Conservation (phyloP, 495 filamentous ascomycete genomes). For the Xylaria longipes region DNA sequence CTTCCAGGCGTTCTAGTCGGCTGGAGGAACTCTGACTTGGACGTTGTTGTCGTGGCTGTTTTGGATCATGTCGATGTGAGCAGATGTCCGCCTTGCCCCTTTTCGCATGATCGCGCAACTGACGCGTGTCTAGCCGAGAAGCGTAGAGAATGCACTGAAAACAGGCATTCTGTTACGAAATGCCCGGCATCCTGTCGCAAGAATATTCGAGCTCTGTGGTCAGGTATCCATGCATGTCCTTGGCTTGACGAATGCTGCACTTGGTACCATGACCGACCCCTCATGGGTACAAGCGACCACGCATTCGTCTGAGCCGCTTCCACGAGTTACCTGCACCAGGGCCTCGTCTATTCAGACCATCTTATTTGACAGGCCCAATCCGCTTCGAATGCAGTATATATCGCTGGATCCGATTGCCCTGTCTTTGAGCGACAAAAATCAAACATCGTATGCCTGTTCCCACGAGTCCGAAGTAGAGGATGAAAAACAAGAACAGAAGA, state of each 20-base stretch:
- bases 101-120: slow-evolving; percentile 19
- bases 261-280: slow-evolving; percentile 63
- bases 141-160: slow-evolving; percentile 86
- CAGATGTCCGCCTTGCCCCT: slow-evolving; percentile 12
- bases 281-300: slow-evolving; percentile 74
- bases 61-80: slow-evolving; percentile 90
- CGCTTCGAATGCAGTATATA: slow-evolving; percentile 93
- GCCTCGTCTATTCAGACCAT: slow-evolving; percentile 81
- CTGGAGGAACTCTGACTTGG: slow-evolving; percentile 90
- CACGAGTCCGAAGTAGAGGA: slow-evolving; percentile 66
- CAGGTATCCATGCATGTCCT: slow-evolving; percentile 83
- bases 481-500: slow-evolving; percentile 63
- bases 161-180: slow-evolving; percentile 83
- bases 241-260: slow-evolving; percentile 72
- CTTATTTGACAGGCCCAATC: slow-evolving; percentile 84
- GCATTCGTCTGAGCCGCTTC: slow-evolving; percentile 61
- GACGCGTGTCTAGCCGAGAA: slow-evolving; percentile 54
- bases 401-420: slow-evolving; percentile 89
- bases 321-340: slow-evolving; percentile 73
- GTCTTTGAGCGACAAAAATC: slow-evolving; percentile 78
- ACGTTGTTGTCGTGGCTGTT: slow-evolving; percentile 88
- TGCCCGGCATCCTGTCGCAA: slow-evolving; percentile 77
- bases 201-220: slow-evolving; percentile 85
- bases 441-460: slow-evolving; percentile 36
- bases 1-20: slow-evolving; percentile 86